phyloP scores from a whole-genome alignment of 345 rosid species.

The Hibiscus trionum region DNA sequence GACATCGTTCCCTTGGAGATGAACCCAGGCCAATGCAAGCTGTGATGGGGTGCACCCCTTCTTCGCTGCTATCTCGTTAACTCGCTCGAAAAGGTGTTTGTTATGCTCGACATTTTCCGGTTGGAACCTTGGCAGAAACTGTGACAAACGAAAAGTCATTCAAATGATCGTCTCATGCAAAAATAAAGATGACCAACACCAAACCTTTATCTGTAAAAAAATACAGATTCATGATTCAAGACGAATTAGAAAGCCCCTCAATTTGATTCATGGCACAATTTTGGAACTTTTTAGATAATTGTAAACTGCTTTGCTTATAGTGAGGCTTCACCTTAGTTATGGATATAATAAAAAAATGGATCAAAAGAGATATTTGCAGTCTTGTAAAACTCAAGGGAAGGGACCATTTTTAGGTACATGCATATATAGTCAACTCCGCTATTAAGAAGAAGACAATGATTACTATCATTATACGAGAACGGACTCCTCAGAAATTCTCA shows the following conservation, averaged over 20 bases:
- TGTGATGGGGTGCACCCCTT: conserved; percentile 40
- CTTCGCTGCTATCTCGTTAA: conserved; percentile 35
- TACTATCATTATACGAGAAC: background rate
- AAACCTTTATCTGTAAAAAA: background rate
- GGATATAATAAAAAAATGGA: background rate
- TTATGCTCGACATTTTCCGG: conserved; percentile 52
- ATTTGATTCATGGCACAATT: background rate
- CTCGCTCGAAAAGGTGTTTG: conserved; percentile 30
- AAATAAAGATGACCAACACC: background rate
- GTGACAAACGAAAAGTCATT: conserved; percentile 4
- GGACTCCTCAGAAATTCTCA: background rate
- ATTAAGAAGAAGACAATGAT: background rate
- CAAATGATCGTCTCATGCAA: background rate
- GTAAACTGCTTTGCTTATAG: background rate
- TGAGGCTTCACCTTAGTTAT: background rate
- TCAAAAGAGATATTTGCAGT: background rate
- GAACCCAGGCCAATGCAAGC: conserved; percentile 9
- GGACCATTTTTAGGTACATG: background rate
- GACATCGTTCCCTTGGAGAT: conserved; percentile 6
- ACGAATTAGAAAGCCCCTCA: background rate
- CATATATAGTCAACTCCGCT: background rate
- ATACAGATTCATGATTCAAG: background rate
- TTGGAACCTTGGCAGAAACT: conserved; percentile 51
- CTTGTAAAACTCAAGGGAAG: background rate
- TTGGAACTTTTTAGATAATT: background rate